phyloP scores from a whole-genome alignment of 768 basidiomycete genomes.

The Phaeotremella skinneri region DNA sequence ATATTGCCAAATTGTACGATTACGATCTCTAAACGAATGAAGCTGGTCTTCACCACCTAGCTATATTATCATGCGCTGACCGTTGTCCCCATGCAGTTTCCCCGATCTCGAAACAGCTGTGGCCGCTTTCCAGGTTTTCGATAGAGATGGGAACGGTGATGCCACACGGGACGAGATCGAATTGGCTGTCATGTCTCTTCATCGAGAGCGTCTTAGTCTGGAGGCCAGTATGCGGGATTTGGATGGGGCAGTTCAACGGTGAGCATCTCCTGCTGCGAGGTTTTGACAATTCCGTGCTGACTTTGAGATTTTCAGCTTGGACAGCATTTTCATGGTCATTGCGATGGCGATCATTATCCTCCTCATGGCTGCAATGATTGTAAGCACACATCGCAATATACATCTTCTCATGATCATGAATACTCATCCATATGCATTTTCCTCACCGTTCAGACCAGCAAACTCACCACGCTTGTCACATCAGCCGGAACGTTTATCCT shows the following conservation, averaged over 20 bases:
- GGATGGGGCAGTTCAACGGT: slow-evolving; percentile 75
- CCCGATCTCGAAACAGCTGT: slow-evolving; percentile 62
- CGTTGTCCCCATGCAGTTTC: slow-evolving; percentile 54
- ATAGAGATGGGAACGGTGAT: slow-evolving; percentile 56
- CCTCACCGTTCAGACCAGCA: slow-evolving; percentile 60
- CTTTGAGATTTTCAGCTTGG: slow-evolving; percentile 56
- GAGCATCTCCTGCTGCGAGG: slow-evolving; percentile 18
- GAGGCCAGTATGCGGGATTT: slow-evolving; percentile 84
- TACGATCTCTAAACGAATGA: background rate
- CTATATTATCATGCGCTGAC: background rate
- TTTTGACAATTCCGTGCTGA: background rate
- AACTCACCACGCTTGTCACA: slow-evolving; percentile 70
- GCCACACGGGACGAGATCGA: slow-evolving; percentile 63
- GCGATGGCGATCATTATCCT: slow-evolving; percentile 67
- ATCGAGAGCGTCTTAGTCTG: slow-evolving; percentile 78
- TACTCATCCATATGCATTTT: slow-evolving; percentile 9
- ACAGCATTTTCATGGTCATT: slow-evolving; percentile 80
- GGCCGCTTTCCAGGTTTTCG: slow-evolving; percentile 54
- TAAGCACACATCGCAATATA: no score
- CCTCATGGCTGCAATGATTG: slow-evolving; percentile 80
- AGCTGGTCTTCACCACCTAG: background rate
- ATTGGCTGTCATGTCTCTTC: slow-evolving; percentile 62
- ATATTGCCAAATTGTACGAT: slow-evolving; percentile 61
- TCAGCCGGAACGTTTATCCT: slow-evolving; percentile 67
- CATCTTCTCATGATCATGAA: slow-evolving; percentile 18